Conservation (phyloP, 2,329 filamentous ascomycete species). For the Fusarium sp. region DNA sequence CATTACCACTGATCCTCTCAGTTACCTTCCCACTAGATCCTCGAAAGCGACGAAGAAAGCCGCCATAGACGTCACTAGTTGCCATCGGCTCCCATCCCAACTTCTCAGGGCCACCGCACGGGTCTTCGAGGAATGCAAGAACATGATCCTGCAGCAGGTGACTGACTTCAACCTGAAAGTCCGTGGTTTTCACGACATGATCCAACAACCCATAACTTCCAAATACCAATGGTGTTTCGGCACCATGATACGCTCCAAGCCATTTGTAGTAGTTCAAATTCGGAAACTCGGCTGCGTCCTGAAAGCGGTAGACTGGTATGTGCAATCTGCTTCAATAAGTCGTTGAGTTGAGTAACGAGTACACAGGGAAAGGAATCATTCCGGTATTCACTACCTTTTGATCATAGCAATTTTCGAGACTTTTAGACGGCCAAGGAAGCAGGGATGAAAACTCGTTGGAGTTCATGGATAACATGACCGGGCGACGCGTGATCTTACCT, state of each 20-base stretch:
- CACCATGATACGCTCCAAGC: neutral
- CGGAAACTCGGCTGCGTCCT: neutral
- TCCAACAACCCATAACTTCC: neutral
- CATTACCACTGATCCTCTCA: neutral
- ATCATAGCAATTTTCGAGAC: neutral
- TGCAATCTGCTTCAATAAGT: neutral
- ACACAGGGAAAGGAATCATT: neutral
- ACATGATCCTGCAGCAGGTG: neutral
- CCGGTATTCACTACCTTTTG: neutral
- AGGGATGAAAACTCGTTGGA: neutral
- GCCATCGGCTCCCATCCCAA: neutral
- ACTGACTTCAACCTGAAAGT: neutral
- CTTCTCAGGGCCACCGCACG: neutral
- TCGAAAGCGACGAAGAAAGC: neutral
- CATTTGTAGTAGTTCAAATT: neutral
- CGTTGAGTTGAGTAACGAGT: neutral
- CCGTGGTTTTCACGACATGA: neutral
- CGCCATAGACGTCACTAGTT: neutral
- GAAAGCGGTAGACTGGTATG: neutral
- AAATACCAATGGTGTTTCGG: neutral
- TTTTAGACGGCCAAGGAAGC: neutral
- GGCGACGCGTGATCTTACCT: neutral
- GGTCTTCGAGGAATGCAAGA: neutral
- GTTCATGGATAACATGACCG: neutral
- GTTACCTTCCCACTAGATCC: neutral